Evolutionary conservation across 2,329 filamentous ascomycete genomes (phyloP).

Genomic region (Tolypocladium endophyticum): DNA sequence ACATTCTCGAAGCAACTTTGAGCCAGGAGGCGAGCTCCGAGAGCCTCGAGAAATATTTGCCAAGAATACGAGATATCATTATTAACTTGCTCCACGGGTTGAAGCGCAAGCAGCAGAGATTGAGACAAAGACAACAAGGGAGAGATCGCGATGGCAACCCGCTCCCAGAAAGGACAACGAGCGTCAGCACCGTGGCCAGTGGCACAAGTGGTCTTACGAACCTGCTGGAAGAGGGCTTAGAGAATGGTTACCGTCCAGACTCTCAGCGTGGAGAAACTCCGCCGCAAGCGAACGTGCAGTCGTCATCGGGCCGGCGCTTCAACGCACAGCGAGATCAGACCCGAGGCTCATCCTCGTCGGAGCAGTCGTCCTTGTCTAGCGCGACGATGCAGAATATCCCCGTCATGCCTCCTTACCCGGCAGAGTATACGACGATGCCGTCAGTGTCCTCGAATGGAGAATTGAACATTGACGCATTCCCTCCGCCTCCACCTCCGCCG

Average conservation of each 20-base stretch:
- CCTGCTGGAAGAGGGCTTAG: slow-evolving; percentile 49
- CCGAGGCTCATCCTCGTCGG: slow-evolving; percentile 38
- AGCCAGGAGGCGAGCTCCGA: slow-evolving; percentile 93
- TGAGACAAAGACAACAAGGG: slow-evolving; percentile 52
- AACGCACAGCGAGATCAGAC: slow-evolving; percentile 40
- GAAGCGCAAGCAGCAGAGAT: slow-evolving; percentile 91
- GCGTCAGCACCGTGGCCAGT: slow-evolving; percentile 48
- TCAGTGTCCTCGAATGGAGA: slow-evolving; percentile 27
- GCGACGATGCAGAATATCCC: slow-evolving; percentile 66
- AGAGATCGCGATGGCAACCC: slow-evolving; percentile 40
- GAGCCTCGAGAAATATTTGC: slow-evolving; percentile 87
- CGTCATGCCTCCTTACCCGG: slow-evolving; percentile 61
- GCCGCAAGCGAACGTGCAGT: slow-evolving; percentile 17
- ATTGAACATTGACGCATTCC: slow-evolving; percentile 54
- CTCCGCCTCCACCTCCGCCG: slow-evolving; percentile 59
- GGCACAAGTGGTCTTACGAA: slow-evolving; percentile 44
- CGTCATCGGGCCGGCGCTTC: slow-evolving; percentile 38
- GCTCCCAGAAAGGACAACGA: slow-evolving; percentile 41
- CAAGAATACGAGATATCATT: slow-evolving; percentile 93
- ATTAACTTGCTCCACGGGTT: slow-evolving; percentile 93
- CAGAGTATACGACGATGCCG: slow-evolving; percentile 43
- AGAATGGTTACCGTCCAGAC: slow-evolving; percentile 37
- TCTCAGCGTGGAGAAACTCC: slow-evolving; percentile 19
- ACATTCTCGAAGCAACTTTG: slow-evolving; percentile 88
- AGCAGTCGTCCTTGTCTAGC: slow-evolving; percentile 62